Base-by-base conservation (phyloP, 2,329 filamentous ascomycete species). In the Diaporthe ilicicola region DNA sequence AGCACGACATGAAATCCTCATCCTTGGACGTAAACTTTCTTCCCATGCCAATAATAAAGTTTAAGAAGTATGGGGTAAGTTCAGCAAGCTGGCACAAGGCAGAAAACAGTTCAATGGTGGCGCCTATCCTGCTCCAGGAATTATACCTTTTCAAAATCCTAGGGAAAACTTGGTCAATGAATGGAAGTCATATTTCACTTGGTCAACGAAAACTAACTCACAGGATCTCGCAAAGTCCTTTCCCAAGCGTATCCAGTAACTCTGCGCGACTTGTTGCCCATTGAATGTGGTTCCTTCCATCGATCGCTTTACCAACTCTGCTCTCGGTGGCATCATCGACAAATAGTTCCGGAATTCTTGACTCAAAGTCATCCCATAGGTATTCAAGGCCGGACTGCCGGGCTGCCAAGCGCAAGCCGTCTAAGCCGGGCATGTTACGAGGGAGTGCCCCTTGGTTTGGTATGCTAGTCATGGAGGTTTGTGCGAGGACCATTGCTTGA, bases 81-180 rank as follows among this genome's bases (percentile, higher is more conserved):
- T 24, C 17, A 48, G 59, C 15, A 62, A 22, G 59, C 9, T 46
- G 37, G 27, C 64, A 55, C 24, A 54, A 2, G 5, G 15, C 48
- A 42, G 37, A 67, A 15, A 67, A 67, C 9, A 10, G 29, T 13
- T 67, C 37, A 9, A 55, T n/a, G n/a, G 50, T 46, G 9, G 34
- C 44, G 15, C 22, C 50, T 22, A 67, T 67, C 64, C 51, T 67
- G 37, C 64, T 67, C 50, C 64, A 55, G 13, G 64, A 67, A 22
- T 67, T 67, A 22, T 46, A 46, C 37, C 50, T 8, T 2, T 46
- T 32, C 4, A 55, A 7, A 12, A 55, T 22, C 10, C 59, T 48
- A 34, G 1, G 3, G 24, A 17, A 9, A 24, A 8, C 2, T 1
- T 22, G 19, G 46, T 48, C 46, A 24, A 24, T 24, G 1, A 22